Evolutionary conservation across 148 eudicot genomes (phyloP).

Genomic region (Amaranthus cruentus): DNA sequence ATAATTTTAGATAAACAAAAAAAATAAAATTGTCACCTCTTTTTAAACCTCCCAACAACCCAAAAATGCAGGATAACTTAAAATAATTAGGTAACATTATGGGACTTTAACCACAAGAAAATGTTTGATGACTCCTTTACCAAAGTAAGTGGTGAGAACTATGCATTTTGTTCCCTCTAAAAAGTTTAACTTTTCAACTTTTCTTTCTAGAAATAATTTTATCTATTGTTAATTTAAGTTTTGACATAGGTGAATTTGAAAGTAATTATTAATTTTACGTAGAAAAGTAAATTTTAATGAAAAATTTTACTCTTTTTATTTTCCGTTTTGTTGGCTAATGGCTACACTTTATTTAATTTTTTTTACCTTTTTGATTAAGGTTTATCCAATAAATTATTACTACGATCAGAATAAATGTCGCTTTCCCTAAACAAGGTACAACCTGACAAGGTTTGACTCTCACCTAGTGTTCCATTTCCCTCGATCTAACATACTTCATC

Average conservation of each 20-base stretch:
- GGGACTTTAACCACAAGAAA: constrained; percentile 37
- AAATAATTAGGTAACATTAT: constrained; percentile 35
- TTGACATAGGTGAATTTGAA: too few species aligned
- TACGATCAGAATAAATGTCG: too few species aligned
- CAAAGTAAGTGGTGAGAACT: constrained; percentile 26
- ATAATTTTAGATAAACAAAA: not conserved
- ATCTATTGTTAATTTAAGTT: not conserved
- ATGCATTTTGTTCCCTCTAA: constrained; percentile 27
- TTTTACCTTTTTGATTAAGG: constrained; percentile 5
- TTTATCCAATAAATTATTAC: constrained; percentile 9
- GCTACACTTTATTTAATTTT: constrained; percentile 13
- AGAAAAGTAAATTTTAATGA: too few species aligned
- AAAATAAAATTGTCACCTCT: not conserved
- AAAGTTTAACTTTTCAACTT: constrained; percentile 15
- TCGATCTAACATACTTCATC: too few species aligned
- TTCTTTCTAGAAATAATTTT: constrained; percentile 12
- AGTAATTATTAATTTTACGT: too few species aligned
- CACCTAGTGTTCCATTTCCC: too few species aligned
- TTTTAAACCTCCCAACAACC: constrained; percentile 5
- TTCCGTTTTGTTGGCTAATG: not conserved
- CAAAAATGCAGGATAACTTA: constrained; percentile 27
- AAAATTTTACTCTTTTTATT: too few species aligned
- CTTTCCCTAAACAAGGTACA: too few species aligned
- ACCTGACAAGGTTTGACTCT: too few species aligned
- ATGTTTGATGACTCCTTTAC: constrained; percentile 23